Base-by-base conservation (phyloP, 352 stramenopile species). In the Globisporangium iwayamae region DNA sequence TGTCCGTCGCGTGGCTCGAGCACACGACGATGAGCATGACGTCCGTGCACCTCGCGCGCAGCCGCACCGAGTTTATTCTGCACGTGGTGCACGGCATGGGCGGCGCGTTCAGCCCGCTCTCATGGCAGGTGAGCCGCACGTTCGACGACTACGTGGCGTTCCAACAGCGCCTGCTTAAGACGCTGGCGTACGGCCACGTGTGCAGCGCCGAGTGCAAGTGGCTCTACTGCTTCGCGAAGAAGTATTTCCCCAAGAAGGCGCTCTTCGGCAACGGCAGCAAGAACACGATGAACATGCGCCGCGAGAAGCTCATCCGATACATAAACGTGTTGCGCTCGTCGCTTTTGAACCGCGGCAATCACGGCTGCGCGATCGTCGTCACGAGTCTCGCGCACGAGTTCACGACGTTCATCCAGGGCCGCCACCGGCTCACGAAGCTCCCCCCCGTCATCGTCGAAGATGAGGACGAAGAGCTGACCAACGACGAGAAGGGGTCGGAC, bases 121-220 rank as follows among this genome's bases (percentile, higher is more conserved):
- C 36, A 10, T 60, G 54, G 54, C 22, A 25, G 13, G 56, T 51
- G 28, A 38, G 25, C 11, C 60, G 46, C 39, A 28, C 58, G 41
- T 85, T 78, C 30, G 76, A 87, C 11, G 78, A 82, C 54, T 85
- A 81, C 30, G 60, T 70, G 4, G 58, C 51, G 5, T 83, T 90
- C 57, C 78, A 85, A 54, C 70, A 80, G 53, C 69, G 73, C 2
- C 64, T 90, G 18, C 60, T 85, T 3, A 76, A 77, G 58, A 61
- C 61, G 25, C 60, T 90, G 66, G 63, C 79, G 36, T 76, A 75
- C 41, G 83, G 80, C 51, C 83, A 91, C 64, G 70, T 60, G 41
- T 91, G 80, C 62, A 70, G 69, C 43, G 76, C 80, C 51, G 78
- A 90, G 57, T 91, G 83, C 71, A 74, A 72, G 43, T 91, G 73